Evolutionary conservation across 345 rosid species (phyloP).

Genomic region (Brassica nigra): DNA sequence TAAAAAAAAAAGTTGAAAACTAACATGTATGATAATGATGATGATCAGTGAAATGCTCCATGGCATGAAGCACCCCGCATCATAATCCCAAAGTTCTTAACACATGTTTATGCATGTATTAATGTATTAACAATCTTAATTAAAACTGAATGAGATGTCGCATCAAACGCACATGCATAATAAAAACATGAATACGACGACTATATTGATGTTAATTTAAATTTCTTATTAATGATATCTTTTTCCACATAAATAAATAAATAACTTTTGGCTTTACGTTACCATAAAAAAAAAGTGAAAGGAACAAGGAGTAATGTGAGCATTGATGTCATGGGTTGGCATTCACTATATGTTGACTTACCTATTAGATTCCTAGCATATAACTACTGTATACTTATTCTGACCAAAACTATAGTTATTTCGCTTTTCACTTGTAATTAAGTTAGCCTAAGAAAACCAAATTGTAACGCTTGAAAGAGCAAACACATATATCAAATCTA

Average conservation of each 20-base stretch:
- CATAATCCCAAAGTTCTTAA: constrained; percentile 17
- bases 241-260: constrained; percentile 3
- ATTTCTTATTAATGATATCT: neutral
- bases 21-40: constrained; percentile 21
- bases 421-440: constrained; percentile 7
- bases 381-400: neutral
- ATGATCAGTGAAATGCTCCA: neutral
- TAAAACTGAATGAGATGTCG: constrained; percentile 35
- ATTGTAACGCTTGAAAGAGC: neutral
- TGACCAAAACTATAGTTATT: constrained; percentile 1
- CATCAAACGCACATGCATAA: constrained; percentile 45
- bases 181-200: constrained; percentile 44
- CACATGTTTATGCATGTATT: constrained; percentile 38
- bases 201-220: constrained; percentile 31
- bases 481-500: neutral
- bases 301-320: constrained; percentile 24
- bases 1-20: constrained; percentile 22
- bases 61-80: constrained; percentile 29
- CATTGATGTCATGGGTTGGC: constrained; percentile 43
- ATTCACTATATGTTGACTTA: constrained; percentile 34
- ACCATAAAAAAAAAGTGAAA: constrained; percentile 30
- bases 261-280: constrained; percentile 36
- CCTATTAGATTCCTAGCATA: constrained; percentile 3
- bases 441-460: neutral
- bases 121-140: neutral